Percentiles rank a stretch among this genome's conserved stretches.
These are phyloP conservation scores for Sclerospora graminicola DNA, from an alignment of 352 stramenopile genomes.

Conservation along the genomic window DNA sequence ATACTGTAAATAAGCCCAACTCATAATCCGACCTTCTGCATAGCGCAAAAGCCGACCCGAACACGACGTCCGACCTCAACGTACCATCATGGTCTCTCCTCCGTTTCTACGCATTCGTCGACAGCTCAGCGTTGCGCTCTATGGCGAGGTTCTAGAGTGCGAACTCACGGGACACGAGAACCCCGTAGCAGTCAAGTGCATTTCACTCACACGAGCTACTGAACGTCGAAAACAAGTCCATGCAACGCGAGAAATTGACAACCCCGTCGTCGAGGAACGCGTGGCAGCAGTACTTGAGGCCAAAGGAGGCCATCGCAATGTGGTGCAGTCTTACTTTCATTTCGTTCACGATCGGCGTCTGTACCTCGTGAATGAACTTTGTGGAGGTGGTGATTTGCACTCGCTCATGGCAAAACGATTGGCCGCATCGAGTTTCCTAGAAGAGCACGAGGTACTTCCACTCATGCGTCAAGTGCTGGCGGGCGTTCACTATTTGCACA, in stretches of 20 bases:
- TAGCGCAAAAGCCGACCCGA: not conserved
- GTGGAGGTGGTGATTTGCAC: constrained; percentile 35
- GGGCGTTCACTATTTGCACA: constrained; percentile 36
- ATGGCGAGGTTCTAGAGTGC: constrained; percentile 24
- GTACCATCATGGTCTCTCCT: not conserved
- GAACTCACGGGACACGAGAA: constrained; percentile 5
- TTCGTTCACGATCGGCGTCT: constrained; percentile 14
- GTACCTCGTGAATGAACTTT: constrained; percentile 46
- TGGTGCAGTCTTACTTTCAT: constrained; percentile 19
- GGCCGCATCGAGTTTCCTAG: constrained; percentile 4
- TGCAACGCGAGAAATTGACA: constrained; percentile 12
- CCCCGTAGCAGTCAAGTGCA: constrained; percentile 21
- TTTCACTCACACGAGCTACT: constrained; percentile 7
- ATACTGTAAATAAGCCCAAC: not conserved
- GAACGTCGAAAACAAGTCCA: constrained; percentile 1
- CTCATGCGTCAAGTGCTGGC: constrained; percentile 30
- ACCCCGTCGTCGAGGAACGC: constrained; percentile 17
- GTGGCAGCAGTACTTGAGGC: constrained; percentile 8
- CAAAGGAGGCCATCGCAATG: constrained; percentile 19
- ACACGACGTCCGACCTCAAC: not conserved
- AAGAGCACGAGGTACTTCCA: constrained; percentile 18
- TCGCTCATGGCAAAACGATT: constrained; percentile 9
- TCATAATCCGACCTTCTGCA: not conserved
- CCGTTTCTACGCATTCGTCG: constrained; percentile 9
- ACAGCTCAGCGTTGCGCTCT: constrained; percentile 11